These are phyloP conservation scores for Populus nigra DNA, from an alignment of 345 rosid species.

Conservation along the genomic window DNA sequence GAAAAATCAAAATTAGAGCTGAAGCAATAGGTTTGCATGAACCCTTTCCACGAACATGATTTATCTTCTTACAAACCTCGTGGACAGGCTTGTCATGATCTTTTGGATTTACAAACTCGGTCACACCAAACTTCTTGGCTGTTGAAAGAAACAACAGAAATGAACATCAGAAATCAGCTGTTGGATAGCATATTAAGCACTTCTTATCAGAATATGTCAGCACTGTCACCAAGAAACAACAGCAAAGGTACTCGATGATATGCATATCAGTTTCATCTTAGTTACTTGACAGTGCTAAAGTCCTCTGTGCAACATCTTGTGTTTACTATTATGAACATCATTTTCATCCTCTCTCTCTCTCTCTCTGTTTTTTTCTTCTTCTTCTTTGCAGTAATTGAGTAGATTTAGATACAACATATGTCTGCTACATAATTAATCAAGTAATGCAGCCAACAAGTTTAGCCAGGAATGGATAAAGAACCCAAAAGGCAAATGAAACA, in stretches of 20 bases:
- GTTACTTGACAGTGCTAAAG: neutral
- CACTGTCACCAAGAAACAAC: neutral
- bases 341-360: too few species aligned
- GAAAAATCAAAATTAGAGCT: neutral
- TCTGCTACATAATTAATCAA: neutral
- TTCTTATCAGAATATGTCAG: neutral
- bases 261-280: neutral
- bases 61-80: conserved; percentile 12
- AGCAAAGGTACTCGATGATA: too few species aligned
- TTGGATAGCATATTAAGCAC: neutral
- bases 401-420: too few species aligned
- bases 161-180: neutral
- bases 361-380: too few species aligned
- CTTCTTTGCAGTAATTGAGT: too few species aligned
- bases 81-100: conserved; percentile 22
- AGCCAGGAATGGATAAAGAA: neutral
- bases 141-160: neutral
- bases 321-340: too few species aligned
- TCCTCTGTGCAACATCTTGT: neutral
- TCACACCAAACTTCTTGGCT: conserved; percentile 22
- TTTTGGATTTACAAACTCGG: conserved; percentile 21
- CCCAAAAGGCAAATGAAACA: neutral
- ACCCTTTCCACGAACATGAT: neutral
- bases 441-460: neutral
- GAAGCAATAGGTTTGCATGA: neutral